A percentile compares a stretch with the other conserved stretches of the same genome.
These are phyloP conservation scores for Gossypium davidsonii DNA, from an alignment of 441 rosid species.

Conservation along the genomic window DNA sequence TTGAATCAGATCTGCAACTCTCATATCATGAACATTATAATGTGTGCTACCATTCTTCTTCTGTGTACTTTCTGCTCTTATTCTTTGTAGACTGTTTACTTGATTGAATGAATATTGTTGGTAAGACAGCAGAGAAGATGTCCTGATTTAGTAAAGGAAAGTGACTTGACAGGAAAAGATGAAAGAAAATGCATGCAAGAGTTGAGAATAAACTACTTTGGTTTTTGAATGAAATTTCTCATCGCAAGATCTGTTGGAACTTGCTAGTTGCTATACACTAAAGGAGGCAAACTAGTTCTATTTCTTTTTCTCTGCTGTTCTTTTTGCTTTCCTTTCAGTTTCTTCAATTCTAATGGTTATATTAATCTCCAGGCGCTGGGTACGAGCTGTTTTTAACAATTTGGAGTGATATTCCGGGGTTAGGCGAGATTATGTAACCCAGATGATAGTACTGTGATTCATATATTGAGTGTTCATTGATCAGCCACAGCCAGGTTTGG, in stretches of 20 bases:
- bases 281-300: background rate
- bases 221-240: background rate
- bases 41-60: background rate
- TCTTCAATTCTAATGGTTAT: background rate
- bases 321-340: background rate
- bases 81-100: background rate
- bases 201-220: background rate
- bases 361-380: constrained; percentile 19
- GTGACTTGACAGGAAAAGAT: background rate
- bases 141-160: background rate
- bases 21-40: background rate
- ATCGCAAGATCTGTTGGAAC: background rate
- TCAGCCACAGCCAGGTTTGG: background rate
- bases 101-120: background rate
- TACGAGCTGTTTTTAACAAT: constrained; percentile 17
- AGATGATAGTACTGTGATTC: background rate
- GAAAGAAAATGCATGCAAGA: background rate
- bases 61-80: background rate
- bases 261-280: background rate
- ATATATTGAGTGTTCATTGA: background rate
- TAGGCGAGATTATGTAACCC: background rate
- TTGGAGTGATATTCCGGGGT: background rate
- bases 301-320: background rate
- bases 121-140: background rate
- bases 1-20: background rate